Evolutionary conservation across 176 grass and related monocot genomes (phyloP), one percentile per base, ranked within the genome.

Genomic region (Cymbopogon citratus): DNA sequence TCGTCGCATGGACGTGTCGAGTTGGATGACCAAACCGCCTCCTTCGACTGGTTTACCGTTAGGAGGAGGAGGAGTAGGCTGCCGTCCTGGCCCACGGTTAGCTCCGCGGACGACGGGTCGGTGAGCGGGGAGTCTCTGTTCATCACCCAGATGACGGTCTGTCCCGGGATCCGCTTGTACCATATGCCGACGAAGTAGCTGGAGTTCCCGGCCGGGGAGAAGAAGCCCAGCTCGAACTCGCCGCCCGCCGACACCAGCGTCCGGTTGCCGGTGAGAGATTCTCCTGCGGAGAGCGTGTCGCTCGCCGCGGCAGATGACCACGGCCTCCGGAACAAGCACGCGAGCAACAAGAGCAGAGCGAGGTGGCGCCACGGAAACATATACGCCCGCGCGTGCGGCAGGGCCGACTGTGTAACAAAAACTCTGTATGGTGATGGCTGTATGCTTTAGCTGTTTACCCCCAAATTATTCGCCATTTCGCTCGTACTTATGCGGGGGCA

Each of bases 161-260:
- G 76, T 5, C 5, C 79, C 12, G 64, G 72, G 63, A 88, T 67
- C 13, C 68, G 74, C 26, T 85, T 87, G 85, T 82, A 93, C 91
- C 91, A 93, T 76, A 93, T 80, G 59, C 84, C 91, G 9, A 85
- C 16, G 78, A 88, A 90, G 80, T 85, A 56, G 29, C 7, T 26
- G 62, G 84, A 44, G 51, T 41, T 29, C 2, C 80, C 75, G 12
- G 80, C 46, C 31, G 84, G 88, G 0, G 84, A 54, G 88, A 90
- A 87, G 84, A 90, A 90, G 28, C 88, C 84, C 38, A 90, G 70
- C 88, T 80, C 80, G 10, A 90, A 90, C n/a, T 69, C 41, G 51
- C 80, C 84, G n/a, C 72, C 75, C 39, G 73, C 65, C 51, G 88
- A 83, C 16, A 90, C 63, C 14, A 90, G 69, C 15, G 84, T 87